These are phyloP conservation scores for Saccharum officinarum DNA, from an alignment of 176 grass and related monocot species.

Conservation along the genomic window DNA sequence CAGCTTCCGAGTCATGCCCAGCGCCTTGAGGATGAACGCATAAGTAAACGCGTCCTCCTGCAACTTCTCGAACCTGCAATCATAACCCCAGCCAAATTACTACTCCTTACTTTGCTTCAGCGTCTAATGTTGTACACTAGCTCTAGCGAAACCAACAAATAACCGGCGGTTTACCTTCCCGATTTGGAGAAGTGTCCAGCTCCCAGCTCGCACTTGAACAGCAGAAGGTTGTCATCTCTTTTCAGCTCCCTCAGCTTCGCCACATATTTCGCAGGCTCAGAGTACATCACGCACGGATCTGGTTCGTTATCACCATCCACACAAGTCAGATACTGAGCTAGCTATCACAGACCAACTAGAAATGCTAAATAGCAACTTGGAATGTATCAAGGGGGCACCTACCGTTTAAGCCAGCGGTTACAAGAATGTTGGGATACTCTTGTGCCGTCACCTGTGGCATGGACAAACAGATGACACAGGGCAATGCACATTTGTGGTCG, in stretches of 20 bases:
- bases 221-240: conserved; percentile 61
- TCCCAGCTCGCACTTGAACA: conserved; percentile 85
- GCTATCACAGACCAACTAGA: not conserved
- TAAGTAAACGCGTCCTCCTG: conserved; percentile 83
- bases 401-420: conserved; percentile 94
- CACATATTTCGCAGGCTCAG: conserved; percentile 79
- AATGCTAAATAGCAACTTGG: conserved; percentile 2
- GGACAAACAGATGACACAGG: not conserved
- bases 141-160: not conserved
- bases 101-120: not conserved
- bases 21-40: conserved; percentile 76
- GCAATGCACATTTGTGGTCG: not conserved
- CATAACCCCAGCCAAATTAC: not conserved
- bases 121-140: not conserved
- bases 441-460: conserved; percentile 63
- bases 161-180: conserved; percentile 52
- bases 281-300: conserved; percentile 86
- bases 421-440: conserved; percentile 79
- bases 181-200: conserved; percentile 87
- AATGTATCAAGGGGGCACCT: conserved; percentile 1
- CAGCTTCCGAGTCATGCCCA: conserved; percentile 48
- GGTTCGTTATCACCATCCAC: not conserved
- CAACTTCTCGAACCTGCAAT: conserved; percentile 80
- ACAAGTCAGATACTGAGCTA: not conserved
- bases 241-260: conserved; percentile 84